phyloP scores from a whole-genome alignment of 1,139 yeast genomes.

The Casaregolazyma lundiana region DNA sequence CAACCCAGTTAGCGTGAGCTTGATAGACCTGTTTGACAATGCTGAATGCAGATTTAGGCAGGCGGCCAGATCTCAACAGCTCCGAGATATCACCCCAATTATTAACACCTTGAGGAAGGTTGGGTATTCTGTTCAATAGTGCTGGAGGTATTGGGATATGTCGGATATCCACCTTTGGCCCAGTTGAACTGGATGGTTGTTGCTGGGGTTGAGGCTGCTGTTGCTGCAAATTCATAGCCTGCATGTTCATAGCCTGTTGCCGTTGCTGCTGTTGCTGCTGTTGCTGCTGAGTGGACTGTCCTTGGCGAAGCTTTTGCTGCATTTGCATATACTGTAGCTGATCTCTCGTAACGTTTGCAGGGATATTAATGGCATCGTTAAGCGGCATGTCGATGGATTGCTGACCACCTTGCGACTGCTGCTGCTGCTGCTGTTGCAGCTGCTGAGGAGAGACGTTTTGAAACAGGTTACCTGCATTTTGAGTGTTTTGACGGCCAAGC shows the following conservation, averaged over 20 bases:
- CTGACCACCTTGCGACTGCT: slow-evolving; percentile 14
- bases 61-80: slow-evolving; percentile 53
- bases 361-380: slow-evolving; percentile 13
- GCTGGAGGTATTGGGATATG: slow-evolving; percentile 73
- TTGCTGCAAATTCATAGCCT: slow-evolving; percentile 20
- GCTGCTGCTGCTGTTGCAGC: slow-evolving; percentile 11
- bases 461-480: slow-evolving; percentile 4
- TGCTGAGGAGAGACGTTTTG: slow-evolving; percentile 7
- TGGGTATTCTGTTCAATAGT: slow-evolving; percentile 65
- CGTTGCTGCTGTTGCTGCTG: slow-evolving; percentile 20
- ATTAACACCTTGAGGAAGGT: slow-evolving; percentile 71
- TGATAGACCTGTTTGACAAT: slow-evolving; percentile 58
- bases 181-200: slow-evolving; percentile 34
- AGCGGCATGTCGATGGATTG: slow-evolving; percentile 13
- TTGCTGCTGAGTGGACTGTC: slow-evolving; percentile 21
- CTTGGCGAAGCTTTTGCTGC: slow-evolving; percentile 23
- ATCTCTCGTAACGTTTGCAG: slow-evolving; percentile 22
- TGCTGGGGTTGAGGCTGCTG: slow-evolving; percentile 18
- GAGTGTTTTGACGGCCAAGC: slow-evolving; percentile 4
- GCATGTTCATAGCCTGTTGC: slow-evolving; percentile 19
- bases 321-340: slow-evolving; percentile 22
- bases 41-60: slow-evolving; percentile 52
- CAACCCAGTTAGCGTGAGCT: slow-evolving; percentile 49
- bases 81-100: slow-evolving; percentile 84
- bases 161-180: slow-evolving; percentile 38